These are phyloP conservation scores for Globisporangium splendens DNA, from an alignment of 352 stramenopile species.

Conservation along the genomic window DNA sequence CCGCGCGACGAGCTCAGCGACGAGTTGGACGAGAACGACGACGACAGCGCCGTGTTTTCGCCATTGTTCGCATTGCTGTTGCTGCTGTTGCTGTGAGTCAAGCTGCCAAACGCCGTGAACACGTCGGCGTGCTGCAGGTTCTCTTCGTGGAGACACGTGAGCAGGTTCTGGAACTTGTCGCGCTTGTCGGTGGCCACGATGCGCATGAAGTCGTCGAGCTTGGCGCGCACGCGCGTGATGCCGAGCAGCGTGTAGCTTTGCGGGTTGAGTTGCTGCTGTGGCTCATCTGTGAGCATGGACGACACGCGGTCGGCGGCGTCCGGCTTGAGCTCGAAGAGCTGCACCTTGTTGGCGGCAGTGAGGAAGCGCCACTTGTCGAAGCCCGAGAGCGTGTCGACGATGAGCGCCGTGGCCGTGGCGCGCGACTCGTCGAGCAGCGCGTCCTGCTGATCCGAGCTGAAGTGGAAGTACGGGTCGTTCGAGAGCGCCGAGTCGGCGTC, in stretches of 20 bases:
- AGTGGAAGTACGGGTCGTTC: slow-evolving; percentile 49
- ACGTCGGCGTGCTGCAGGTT: slow-evolving; percentile 56
- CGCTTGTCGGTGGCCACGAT: slow-evolving; percentile 38
- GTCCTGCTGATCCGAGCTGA: slow-evolving; percentile 47
- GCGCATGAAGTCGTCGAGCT: slow-evolving; percentile 68
- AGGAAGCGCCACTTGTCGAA: slow-evolving; percentile 67
- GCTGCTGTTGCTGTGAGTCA: slow-evolving; percentile 7
- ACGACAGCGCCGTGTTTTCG: slow-evolving; percentile 2
- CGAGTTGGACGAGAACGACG: slow-evolving; percentile 22
- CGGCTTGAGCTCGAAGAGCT: slow-evolving; percentile 53
- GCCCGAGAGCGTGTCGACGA: slow-evolving; percentile 58
- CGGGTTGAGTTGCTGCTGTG: slow-evolving; percentile 12
- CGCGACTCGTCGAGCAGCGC: slow-evolving; percentile 44
- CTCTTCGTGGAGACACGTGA: slow-evolving; percentile 52
- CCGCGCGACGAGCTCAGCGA: slow-evolving; percentile 20
- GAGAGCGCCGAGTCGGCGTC: slow-evolving; percentile 10
- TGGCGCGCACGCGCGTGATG: slow-evolving; percentile 47
- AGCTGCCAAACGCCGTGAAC: slow-evolving; percentile 49
- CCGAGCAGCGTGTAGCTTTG: slow-evolving; percentile 53
- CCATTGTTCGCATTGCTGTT: slow-evolving; percentile 7
- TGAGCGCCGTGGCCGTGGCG: slow-evolving; percentile 46
- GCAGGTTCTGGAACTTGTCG: slow-evolving; percentile 54
- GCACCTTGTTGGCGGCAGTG: slow-evolving; percentile 26
- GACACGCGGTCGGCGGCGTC: slow-evolving; percentile 46
- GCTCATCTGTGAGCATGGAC: slow-evolving; percentile 27